These are phyloP conservation scores for Aureobasidium sp. DNA, from an alignment of 2,329 filamentous ascomycete species.

Conservation along the genomic window DNA sequence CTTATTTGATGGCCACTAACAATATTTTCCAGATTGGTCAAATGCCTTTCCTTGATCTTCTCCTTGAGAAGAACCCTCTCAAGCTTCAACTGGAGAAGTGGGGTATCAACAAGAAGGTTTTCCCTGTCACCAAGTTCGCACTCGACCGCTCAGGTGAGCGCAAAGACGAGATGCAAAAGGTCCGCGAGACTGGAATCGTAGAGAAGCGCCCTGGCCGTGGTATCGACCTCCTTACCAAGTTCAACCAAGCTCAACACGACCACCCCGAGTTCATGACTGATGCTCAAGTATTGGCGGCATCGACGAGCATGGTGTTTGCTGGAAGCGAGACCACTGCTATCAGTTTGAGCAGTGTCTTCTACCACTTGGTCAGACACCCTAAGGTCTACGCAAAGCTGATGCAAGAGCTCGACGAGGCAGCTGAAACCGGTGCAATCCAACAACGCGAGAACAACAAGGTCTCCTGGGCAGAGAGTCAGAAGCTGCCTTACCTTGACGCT, in stretches of 20 bases:
- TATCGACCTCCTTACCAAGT: constrained; percentile 61
- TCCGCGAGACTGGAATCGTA: constrained; percentile 31
- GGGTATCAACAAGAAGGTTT: constrained; percentile 59
- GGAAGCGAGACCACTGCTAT: constrained; percentile 76
- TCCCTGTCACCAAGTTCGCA: constrained; percentile 66
- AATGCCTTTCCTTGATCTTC: constrained; percentile 60
- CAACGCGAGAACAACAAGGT: constrained; percentile 47
- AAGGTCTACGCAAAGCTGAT: constrained; percentile 46
- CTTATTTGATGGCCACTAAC: not conserved
- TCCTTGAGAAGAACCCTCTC: constrained; percentile 68
- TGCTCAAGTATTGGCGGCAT: constrained; percentile 59
- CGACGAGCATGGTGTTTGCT: constrained; percentile 62
- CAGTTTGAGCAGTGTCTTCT: constrained; percentile 61
- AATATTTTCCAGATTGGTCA: constrained; percentile 51
- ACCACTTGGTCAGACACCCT: constrained; percentile 61
- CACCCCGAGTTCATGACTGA: constrained; percentile 66
- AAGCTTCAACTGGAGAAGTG: constrained; percentile 58
- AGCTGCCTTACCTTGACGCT: constrained; percentile 66
- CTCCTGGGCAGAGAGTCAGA: constrained; percentile 60
- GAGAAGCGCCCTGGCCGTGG: constrained; percentile 30
- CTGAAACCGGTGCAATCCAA: constrained; percentile 39
- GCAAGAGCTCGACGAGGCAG: constrained; percentile 54
- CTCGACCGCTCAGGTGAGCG: constrained; percentile 58
- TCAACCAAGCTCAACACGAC: constrained; percentile 57
- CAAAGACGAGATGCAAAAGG: constrained; percentile 43